Percentiles rank a stretch among this genome's conserved stretches.
Conservation (phyloP, 129 eudicot species). For the Flaveria linearis region DNA sequence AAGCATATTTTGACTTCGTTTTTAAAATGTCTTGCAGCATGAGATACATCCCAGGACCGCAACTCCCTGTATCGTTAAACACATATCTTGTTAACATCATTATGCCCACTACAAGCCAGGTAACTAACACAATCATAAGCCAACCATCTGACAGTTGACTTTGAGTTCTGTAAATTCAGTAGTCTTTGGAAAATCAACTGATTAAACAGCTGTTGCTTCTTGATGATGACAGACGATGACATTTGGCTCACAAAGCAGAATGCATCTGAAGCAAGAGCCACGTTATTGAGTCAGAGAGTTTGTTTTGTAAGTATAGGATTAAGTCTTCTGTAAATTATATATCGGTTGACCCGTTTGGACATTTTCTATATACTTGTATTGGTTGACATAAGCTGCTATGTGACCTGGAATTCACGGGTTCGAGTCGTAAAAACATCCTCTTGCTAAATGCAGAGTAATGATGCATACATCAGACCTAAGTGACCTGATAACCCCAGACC, state of each 20-base stretch:
- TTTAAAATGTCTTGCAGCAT: conserved; percentile 52
- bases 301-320: conserved; percentile 36
- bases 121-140: conserved; percentile 6
- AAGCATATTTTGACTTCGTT: conserved; percentile 12
- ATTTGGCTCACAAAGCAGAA: conserved; percentile 46
- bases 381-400: background rate
- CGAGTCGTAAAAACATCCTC: too few relatives aligned
- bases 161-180: background rate
- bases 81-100: conserved; percentile 59
- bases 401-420: too few relatives aligned
- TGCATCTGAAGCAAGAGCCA: conserved; percentile 61
- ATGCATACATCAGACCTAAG: too few relatives aligned
- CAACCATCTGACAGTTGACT: conserved; percentile 11
- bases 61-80: conserved; percentile 60
- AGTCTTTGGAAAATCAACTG: background rate
- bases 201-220: conserved; percentile 3
- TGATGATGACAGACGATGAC: conserved; percentile 40
- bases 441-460: too few relatives aligned
- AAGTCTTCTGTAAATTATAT: conserved; percentile 33
- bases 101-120: conserved; percentile 50
- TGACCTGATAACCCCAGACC: too few relatives aligned
- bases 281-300: conserved; percentile 42
- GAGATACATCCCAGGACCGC: conserved; percentile 73
- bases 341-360: conserved; percentile 29
- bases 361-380: conserved; percentile 24